A percentile compares a stretch with the other conserved stretches of the same genome.
phyloP scores from a whole-genome alignment of 2,329 filamentous ascomycete species.

The Ophiostoma perfectum region DNA sequence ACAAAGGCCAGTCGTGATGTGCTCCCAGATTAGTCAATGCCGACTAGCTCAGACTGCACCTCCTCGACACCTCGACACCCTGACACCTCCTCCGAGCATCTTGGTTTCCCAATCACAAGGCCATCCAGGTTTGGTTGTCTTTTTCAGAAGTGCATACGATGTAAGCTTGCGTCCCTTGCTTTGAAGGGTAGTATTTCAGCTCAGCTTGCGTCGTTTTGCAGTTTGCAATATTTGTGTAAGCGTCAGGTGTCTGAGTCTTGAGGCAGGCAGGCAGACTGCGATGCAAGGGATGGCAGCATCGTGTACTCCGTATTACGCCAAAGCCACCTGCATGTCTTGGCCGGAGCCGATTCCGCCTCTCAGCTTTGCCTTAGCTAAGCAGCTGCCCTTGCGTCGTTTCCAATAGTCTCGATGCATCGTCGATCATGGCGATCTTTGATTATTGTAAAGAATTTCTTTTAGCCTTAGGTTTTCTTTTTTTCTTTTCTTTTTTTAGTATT shows the following conservation, averaged over 20 bases:
- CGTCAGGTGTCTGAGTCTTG: neutral
- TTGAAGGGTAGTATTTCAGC: neutral
- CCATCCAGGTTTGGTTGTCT: neutral
- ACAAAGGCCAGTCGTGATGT: too few relatives aligned
- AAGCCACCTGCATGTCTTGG: neutral
- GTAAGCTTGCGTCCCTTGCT: neutral
- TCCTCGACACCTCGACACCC: neutral
- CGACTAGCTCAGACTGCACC: too few relatives aligned
- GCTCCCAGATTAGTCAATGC: too few relatives aligned
- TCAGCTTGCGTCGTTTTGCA: neutral
- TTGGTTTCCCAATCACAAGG: neutral
- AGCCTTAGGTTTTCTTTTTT: neutral
- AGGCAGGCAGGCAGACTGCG: neutral
- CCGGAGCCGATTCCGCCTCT: constrained; percentile 3
- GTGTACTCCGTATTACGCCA: neutral
- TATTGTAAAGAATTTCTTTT: too few relatives aligned
- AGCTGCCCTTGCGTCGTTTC: neutral
- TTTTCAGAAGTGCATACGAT: neutral
- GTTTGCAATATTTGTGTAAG: neutral
- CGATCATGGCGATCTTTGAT: neutral
- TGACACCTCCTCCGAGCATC: neutral
- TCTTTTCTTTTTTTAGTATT: neutral
- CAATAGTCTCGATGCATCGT: constrained; percentile 8
- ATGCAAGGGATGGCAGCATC: neutral
- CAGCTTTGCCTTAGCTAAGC: neutral